Conservation (phyloP, 2,329 filamentous ascomycete genomes). For the Fusarium mangiferae region DNA sequence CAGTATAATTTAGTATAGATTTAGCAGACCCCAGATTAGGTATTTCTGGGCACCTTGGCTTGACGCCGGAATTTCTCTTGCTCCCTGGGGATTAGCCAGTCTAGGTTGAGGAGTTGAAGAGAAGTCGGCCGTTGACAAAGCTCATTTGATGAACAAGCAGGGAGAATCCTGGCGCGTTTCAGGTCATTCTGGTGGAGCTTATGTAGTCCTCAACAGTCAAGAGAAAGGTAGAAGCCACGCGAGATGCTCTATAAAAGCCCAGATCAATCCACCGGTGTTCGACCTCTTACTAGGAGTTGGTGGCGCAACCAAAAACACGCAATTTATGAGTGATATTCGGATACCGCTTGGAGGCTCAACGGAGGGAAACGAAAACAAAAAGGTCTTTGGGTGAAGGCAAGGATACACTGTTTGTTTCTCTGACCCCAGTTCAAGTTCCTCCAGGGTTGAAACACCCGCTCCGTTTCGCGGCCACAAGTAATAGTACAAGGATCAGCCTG, state of each 20-base stretch:
- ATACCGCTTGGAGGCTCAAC: not conserved
- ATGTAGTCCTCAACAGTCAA: not conserved
- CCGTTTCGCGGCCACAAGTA: slow-evolving; percentile 20
- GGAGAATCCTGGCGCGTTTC: slow-evolving; percentile 29
- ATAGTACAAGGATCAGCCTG: slow-evolving; percentile 21
- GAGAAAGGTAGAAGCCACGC: slow-evolving; percentile 17
- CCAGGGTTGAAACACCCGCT: slow-evolving; percentile 37
- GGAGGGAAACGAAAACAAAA: not conserved
- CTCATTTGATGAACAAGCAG: slow-evolving; percentile 2
- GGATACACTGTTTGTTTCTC: slow-evolving; percentile 24
- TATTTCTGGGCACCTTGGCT: not conserved
- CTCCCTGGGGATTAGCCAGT: not conserved
- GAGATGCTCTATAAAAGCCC: slow-evolving; percentile 2
- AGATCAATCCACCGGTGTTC: not conserved
- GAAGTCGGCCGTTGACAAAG: not conserved
- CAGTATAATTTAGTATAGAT: not conserved
- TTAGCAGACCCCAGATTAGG: not conserved
- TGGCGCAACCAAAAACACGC: not conserved
- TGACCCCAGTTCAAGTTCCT: slow-evolving; percentile 6
- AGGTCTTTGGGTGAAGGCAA: not conserved
- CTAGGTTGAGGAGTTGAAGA: not conserved
- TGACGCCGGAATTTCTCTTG: not conserved
- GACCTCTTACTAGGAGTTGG: slow-evolving; percentile 3
- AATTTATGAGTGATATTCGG: not conserved
- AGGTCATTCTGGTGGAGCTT: slow-evolving; percentile 6